These are phyloP conservation scores for Chaetothyriales sp. DNA, from an alignment of 2,329 filamentous ascomycete genomes.

Conservation along the genomic window DNA sequence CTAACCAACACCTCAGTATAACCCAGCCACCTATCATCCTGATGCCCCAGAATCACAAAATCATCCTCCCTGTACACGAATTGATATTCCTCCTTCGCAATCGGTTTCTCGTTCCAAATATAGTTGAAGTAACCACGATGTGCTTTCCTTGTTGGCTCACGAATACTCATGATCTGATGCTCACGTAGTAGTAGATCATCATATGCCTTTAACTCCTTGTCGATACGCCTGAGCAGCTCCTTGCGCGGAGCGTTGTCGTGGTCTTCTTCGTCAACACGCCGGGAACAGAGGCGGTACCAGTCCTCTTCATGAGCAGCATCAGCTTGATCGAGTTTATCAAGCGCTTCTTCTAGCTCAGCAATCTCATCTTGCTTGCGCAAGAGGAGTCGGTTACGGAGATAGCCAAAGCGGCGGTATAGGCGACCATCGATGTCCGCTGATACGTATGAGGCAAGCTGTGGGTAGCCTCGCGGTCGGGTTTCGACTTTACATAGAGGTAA, in stretches of 20 bases:
- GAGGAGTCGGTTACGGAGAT: constrained; percentile 27
- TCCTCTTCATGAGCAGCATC: not conserved
- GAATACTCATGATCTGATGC: not conserved
- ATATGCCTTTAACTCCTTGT: not conserved
- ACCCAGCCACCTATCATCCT: not conserved
- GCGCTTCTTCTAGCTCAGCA: constrained; percentile 15
- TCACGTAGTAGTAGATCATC: not conserved
- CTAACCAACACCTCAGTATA: not conserved
- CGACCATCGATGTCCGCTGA: not conserved
- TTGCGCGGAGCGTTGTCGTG: not conserved
- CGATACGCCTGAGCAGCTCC: not conserved
- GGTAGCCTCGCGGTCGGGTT: not conserved
- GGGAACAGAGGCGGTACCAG: not conserved
- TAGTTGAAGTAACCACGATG: not conserved
- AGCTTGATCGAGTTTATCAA: constrained; percentile 6
- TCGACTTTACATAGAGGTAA: not conserved
- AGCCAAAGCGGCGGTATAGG: constrained; percentile 30
- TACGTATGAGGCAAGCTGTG: not conserved
- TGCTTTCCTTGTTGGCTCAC: not conserved
- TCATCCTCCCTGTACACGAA: constrained; percentile 1
- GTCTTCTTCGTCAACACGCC: not conserved
- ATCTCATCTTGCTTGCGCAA: constrained; percentile 22
- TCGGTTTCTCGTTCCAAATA: not conserved
- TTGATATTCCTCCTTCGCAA: not conserved
- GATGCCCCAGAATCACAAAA: not conserved